Conservation (phyloP, 148 eudicot species). For the Camellia japonica region DNA sequence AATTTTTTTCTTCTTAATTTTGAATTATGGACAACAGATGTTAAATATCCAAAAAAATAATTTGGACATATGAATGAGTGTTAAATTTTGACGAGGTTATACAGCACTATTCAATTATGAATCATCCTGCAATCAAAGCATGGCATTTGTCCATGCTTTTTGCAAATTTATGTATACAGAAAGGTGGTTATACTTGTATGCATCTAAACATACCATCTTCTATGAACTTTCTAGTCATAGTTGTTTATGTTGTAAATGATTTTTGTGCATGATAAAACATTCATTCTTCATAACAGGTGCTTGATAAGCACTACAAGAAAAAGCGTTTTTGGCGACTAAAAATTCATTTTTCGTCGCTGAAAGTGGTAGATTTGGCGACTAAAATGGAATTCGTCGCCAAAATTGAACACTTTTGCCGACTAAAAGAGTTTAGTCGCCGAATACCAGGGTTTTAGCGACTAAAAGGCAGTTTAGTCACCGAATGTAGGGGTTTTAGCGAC, state of each 20-base stretch:
- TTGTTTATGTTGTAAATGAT: neutral
- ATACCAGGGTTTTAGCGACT: too few relatives aligned
- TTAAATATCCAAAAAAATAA: neutral
- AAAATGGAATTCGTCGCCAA: too few relatives aligned
- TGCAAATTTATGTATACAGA: neutral
- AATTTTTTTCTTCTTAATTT: too few relatives aligned
- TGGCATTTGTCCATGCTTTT: slow-evolving; percentile 9
- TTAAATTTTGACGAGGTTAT: neutral
- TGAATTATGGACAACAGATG: too few relatives aligned
- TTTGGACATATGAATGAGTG: neutral
- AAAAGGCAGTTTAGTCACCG: too few relatives aligned
- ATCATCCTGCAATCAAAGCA: neutral
- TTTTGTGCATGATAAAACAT: neutral
- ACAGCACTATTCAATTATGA: neutral
- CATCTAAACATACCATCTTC: neutral
- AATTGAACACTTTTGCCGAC: too few relatives aligned
- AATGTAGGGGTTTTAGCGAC: too few relatives aligned
- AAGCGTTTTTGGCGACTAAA: too few relatives aligned
- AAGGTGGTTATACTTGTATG: neutral
- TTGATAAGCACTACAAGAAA: too few relatives aligned
- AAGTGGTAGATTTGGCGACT: too few relatives aligned
- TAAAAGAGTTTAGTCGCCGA: too few relatives aligned
- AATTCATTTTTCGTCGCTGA: too few relatives aligned
- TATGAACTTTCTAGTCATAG: neutral
- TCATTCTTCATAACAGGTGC: slow-evolving; percentile 35